Percentiles rank a stretch among this genome's conserved stretches.
Evolutionary conservation across 2,329 filamentous ascomycete species (phyloP).

Genomic region (Hymenoscyphus fructigenus): DNA sequence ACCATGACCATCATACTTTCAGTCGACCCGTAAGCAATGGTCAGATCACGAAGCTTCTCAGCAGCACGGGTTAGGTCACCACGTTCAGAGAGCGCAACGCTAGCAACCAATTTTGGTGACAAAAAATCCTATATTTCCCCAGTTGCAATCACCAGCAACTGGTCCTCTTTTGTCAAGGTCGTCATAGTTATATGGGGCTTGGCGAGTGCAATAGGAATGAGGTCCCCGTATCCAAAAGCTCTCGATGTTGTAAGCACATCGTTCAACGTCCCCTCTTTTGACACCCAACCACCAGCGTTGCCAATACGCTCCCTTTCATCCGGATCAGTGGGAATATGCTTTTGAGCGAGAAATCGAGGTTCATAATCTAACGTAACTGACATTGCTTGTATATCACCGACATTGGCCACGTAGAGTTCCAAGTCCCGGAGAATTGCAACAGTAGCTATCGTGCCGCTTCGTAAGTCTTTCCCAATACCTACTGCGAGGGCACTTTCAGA

Average conservation of each 20-base stretch:
- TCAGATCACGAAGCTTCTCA: slow-evolving; percentile 90
- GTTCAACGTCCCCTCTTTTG: slow-evolving; percentile 89
- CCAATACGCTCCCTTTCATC: slow-evolving; percentile 86
- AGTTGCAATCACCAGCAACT: slow-evolving; percentile 89
- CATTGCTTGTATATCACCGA: slow-evolving; percentile 94
- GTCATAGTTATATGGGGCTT: slow-evolving; percentile 80
- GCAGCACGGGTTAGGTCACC: slow-evolving; percentile 91
- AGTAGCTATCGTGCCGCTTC: too few species aligned
- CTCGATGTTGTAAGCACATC: slow-evolving; percentile 87
- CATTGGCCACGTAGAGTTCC: slow-evolving; percentile 90
- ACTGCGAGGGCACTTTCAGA: too few species aligned
- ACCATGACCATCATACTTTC: slow-evolving; percentile 98
- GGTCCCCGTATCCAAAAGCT: slow-evolving; percentile 89
- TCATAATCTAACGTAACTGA: slow-evolving; percentile 86
- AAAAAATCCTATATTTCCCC: slow-evolving; percentile 95
- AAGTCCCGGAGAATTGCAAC: slow-evolving; percentile 86
- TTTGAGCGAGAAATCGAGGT: slow-evolving; percentile 79
- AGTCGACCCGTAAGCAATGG: slow-evolving; percentile 90
- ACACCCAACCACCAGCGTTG: slow-evolving; percentile 93
- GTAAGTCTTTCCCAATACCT: too few species aligned
- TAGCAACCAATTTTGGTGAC: slow-evolving; percentile 83
- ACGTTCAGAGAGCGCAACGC: slow-evolving; percentile 86
- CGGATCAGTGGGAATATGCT: slow-evolving; percentile 89
- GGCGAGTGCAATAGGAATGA: slow-evolving; percentile 90
- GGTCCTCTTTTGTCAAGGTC: slow-evolving; percentile 81